Base-by-base conservation (phyloP, 2,329 filamentous ascomycete species). In the Intubia oerlemansii region DNA sequence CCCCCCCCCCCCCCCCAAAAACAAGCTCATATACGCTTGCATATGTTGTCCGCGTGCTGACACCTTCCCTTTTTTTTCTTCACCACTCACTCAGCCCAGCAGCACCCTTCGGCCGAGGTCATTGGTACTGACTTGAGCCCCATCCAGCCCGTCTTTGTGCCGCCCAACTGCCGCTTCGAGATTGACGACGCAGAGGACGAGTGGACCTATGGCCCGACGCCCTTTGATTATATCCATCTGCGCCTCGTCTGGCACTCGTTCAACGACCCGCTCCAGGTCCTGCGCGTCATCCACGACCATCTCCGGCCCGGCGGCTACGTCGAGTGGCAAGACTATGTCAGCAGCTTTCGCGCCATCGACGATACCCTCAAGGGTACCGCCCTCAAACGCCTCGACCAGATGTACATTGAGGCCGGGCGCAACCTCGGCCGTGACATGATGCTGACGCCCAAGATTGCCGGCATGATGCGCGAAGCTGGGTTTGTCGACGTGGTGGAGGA, bases 131-230 rank as follows among this genome's bases (percentile, higher is more conserved):
- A 64, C 41, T 45, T 64, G 3, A 61, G 56, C 20, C 57, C 59
- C 3, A 58, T 62, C 20, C 59, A 63, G 38, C 57, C 59, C 5
- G 44, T 42, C 22, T 39, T 62, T 42, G 57, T 71, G 0, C 66
- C 68, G 1, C 53, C 57, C 11, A 76, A 75, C 39, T 65, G 70
- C 30, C 58, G 61, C 34, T 76, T 74, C 32, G 56, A 71, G 31
- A 57, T 74, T 22, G 69, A 75, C 42, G 67, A 76, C 36, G 57
- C 66, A 19, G 62, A 64, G 36, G 53, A 46, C 12, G 43, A 50
- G 2, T 57, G 52, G 52, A 62, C 49, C 42, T 65, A 49, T 20
- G 27, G 36, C 10, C 49, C 55, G 40, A 49, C 0, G 39, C 54
- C 29, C 29, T 68, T 69, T 36, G 66, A 74, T 44, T 65, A 59